A percentile compares a stretch with the other conserved stretches of the same genome.
Evolutionary conservation across 129 eudicot genomes (phyloP).

Genomic region (Kitagawia praeruptora): DNA sequence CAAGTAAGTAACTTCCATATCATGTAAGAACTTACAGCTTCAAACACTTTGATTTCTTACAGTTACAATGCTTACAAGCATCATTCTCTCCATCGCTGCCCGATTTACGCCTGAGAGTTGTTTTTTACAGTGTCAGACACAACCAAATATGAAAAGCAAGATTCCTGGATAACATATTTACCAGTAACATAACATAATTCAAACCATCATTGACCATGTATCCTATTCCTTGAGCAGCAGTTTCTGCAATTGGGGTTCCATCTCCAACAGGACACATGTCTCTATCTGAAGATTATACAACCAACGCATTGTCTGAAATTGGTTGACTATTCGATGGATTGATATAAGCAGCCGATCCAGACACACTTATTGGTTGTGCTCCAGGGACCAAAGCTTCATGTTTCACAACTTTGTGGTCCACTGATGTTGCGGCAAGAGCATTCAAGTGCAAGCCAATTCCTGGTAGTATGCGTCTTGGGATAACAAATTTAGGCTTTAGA

Average conservation of each 20-base stretch:
- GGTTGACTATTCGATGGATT: conserved; percentile 36
- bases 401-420: conserved; percentile 50
- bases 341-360: conserved; percentile 34
- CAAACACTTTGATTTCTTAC: conserved; percentile 96
- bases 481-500: conserved; percentile 37
- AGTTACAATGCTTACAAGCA: conserved; percentile 88
- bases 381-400: conserved; percentile 45
- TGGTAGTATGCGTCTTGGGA: conserved; percentile 53
- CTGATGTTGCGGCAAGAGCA: conserved; percentile 59
- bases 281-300: conserved; percentile 33
- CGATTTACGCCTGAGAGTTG: conserved; percentile 49
- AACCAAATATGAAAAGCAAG: background rate
- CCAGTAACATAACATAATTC: conserved; percentile 22
- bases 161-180: background rate
- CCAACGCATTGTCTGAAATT: conserved; percentile 18
- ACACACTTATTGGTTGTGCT: conserved; percentile 35
- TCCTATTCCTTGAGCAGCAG: conserved; percentile 35
- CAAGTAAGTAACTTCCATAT: background rate
- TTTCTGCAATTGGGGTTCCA: conserved; percentile 35
- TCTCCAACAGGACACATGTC: conserved; percentile 27
- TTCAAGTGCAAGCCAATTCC: conserved; percentile 89
- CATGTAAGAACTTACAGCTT: conserved; percentile 71
- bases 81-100: conserved; percentile 57
- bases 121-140: conserved; percentile 10
- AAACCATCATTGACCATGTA: conserved; percentile 39